Conservation (phyloP, 78 protist genomes). For the Speleostelium caveatum region DNA sequence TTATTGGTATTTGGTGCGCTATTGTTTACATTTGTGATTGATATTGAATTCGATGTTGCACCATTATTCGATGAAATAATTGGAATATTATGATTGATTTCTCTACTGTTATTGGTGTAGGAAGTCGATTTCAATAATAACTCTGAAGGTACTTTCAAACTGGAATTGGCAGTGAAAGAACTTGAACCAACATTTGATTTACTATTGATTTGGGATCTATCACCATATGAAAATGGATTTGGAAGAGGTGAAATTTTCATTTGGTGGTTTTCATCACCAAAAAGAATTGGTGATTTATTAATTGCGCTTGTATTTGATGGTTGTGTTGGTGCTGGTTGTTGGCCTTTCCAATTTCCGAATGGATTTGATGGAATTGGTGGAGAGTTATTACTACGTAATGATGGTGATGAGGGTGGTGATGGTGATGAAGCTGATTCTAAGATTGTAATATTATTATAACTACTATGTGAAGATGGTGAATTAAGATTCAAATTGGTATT, state of each 20-base stretch:
- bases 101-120: not conserved
- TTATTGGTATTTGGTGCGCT: not conserved
- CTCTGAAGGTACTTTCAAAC: constrained; percentile 67
- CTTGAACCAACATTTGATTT: constrained; percentile 2
- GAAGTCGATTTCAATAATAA: constrained; percentile 29
- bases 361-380: constrained; percentile 70
- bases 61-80: not conserved
- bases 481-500: constrained; percentile 30
- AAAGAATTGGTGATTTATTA: not conserved
- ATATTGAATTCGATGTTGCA: not conserved
- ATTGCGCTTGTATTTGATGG: not conserved
- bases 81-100: not conserved
- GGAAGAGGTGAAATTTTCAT: constrained; percentile 30
- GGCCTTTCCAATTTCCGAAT: constrained; percentile 5
- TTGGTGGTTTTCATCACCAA: not conserved
- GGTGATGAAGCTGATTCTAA: not conserved
- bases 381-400: not conserved
- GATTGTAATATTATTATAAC: not conserved
- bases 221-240: constrained; percentile 42
- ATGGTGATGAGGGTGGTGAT: constrained; percentile 21
- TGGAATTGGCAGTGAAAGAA: constrained; percentile 13
- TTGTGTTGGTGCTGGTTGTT: not conserved
- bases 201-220: not conserved
- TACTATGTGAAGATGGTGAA: not conserved
- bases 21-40: not conserved